phyloP scores from a whole-genome alignment of 1,139 yeast genomes.

The Zhuliangozyma parablackwelliae region DNA sequence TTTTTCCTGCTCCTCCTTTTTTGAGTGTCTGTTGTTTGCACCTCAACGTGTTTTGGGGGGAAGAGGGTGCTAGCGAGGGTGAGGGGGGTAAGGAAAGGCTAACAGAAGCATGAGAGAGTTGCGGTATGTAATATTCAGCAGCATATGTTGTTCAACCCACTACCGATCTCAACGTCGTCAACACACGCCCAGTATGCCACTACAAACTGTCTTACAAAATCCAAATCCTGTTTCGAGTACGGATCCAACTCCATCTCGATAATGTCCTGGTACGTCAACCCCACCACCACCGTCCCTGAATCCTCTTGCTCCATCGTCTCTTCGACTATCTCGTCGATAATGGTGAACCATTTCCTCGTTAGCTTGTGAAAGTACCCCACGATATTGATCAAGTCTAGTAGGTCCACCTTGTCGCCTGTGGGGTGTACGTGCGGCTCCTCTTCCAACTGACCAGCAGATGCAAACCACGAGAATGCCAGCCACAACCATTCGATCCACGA shows the following conservation, averaged over 20 bases:
- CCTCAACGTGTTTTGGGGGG: no score
- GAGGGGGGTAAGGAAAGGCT: not conserved
- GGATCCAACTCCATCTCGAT: slow-evolving; percentile 76
- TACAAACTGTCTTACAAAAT: slow-evolving; percentile 52
- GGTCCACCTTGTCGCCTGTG: slow-evolving; percentile 5
- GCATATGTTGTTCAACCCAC: slow-evolving; percentile 29
- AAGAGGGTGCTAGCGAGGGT: no score
- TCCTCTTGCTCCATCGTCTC: slow-evolving; percentile 15
- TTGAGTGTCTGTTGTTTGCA: no score
- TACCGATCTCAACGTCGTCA: slow-evolving; percentile 29
- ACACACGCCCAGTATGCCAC: slow-evolving; percentile 49
- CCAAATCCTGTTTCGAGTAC: slow-evolving; percentile 52
- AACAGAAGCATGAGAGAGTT: not conserved
- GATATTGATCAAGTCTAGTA: slow-evolving; percentile 24
- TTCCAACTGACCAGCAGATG: slow-evolving; percentile 61
- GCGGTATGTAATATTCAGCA: slow-evolving; percentile 17
- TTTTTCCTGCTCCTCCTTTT: not conserved
- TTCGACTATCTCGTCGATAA: slow-evolving; percentile 32
- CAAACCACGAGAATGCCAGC: slow-evolving; percentile 80
- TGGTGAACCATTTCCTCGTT: slow-evolving; percentile 41
- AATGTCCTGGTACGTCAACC: slow-evolving; percentile 52
- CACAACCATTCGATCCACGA: slow-evolving; percentile 65
- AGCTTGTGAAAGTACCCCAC: slow-evolving; percentile 55
- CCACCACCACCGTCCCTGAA: slow-evolving; percentile 21
- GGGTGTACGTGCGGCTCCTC: not conserved